Evolutionary conservation across 176 grass and related monocot genomes (phyloP).

Genomic region (Pharus latifolius): DNA sequence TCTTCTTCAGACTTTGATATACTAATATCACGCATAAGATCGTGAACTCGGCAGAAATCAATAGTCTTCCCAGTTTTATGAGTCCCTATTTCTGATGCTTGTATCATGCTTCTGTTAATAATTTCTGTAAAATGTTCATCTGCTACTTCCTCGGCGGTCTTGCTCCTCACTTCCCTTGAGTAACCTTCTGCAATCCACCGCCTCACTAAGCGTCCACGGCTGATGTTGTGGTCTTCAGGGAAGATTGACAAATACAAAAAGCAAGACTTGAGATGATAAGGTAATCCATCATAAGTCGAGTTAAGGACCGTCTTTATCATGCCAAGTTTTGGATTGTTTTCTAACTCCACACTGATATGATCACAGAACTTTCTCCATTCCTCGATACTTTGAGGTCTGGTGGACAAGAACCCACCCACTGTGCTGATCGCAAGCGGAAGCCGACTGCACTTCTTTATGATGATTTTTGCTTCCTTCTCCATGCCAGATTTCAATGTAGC

Average conservation of each 20-base stretch:
- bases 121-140: slow-evolving; percentile 3
- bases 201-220: background rate
- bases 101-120: background rate
- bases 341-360: background rate
- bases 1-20: too few species aligned
- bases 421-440: slow-evolving; percentile 19
- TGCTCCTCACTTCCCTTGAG: background rate
- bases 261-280: slow-evolving; percentile 1
- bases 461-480: background rate
- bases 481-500: background rate
- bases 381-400: background rate
- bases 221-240: background rate
- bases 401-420: background rate
- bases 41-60: slow-evolving; percentile 1
- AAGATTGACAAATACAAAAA: too few species aligned
- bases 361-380: slow-evolving; percentile 6
- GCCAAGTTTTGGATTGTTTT: background rate
- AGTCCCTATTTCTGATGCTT: background rate
- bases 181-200: too few species aligned
- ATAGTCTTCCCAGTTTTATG: background rate
- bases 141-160: background rate
- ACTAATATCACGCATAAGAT: too few species aligned
- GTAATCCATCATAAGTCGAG: slow-evolving; percentile 9
- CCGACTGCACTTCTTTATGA: slow-evolving; percentile 1
- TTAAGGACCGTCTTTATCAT: background rate